These are phyloP conservation scores for Trichoderma erinaceum DNA, from an alignment of 495 filamentous ascomycete species.

Conservation along the genomic window DNA sequence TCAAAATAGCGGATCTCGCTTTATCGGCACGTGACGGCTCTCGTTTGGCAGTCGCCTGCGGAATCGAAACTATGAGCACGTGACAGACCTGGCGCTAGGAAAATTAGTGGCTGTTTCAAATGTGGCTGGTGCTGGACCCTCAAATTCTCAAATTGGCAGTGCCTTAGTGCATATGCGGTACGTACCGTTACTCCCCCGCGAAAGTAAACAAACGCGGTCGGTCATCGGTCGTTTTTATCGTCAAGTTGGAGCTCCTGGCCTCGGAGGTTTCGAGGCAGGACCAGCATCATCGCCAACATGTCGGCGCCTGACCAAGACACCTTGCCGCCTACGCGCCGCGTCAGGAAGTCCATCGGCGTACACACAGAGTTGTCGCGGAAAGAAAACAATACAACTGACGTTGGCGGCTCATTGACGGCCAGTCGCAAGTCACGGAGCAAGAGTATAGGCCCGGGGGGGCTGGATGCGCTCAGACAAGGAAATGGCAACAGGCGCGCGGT, in stretches of 20 bases:
- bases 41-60: background rate
- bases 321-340: constrained; percentile 50
- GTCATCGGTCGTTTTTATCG: constrained; percentile 8
- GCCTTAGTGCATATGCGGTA: background rate
- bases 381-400: constrained; percentile 66
- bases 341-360: constrained; percentile 74
- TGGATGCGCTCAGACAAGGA: constrained; percentile 72
- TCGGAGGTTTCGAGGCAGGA: background rate
- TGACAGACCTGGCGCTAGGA: background rate
- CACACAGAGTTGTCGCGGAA: constrained; percentile 57
- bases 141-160: background rate
- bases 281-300: constrained; percentile 29
- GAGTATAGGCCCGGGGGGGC: constrained; percentile 85
- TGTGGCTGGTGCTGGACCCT: background rate
- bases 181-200: constrained; percentile 10
- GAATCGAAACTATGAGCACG: background rate
- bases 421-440: constrained; percentile 77
- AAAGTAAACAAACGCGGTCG: constrained; percentile 18
- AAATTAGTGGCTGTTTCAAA: background rate
- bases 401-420: constrained; percentile 38
- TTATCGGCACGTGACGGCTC: constrained; percentile 8
- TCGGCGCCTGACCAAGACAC: constrained; percentile 41
- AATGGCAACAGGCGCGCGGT: constrained; percentile 79
- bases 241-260: background rate
- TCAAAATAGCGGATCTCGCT: background rate